A percentile compares a stretch with the other conserved stretches of the same genome.
Conservation (phyloP, 345 rosid genomes). For the Sisymbrium irio region DNA sequence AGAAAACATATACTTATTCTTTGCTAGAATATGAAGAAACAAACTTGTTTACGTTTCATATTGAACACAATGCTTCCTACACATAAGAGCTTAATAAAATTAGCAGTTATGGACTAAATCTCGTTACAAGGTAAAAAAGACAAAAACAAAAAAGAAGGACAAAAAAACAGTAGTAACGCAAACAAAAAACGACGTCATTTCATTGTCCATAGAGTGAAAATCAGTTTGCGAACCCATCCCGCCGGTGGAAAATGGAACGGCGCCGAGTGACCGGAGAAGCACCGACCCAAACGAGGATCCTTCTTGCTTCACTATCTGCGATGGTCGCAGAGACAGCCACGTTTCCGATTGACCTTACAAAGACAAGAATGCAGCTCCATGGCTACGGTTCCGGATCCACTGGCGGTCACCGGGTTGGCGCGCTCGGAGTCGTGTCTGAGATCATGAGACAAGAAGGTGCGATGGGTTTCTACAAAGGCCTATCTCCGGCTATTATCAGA, state of each 20-base stretch:
- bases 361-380: slow-evolving; percentile 86
- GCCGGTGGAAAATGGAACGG: slow-evolving; percentile 34
- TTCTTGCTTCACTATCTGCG: slow-evolving; percentile 71
- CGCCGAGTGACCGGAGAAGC: slow-evolving; percentile 22
- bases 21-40: too few species aligned
- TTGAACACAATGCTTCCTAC: too few species aligned
- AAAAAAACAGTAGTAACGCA: background rate
- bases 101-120: too few species aligned
- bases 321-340: slow-evolving; percentile 78
- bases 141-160: too few species aligned
- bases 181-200: background rate
- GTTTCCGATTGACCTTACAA: slow-evolving; percentile 81
- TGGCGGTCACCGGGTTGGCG: slow-evolving; percentile 18
- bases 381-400: slow-evolving; percentile 32
- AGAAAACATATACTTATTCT: too few species aligned
- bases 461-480: slow-evolving; percentile 60
- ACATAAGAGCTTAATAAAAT: too few species aligned
- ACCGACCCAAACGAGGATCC: slow-evolving; percentile 38
- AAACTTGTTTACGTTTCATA: too few species aligned
- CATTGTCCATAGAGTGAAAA: background rate
- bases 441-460: slow-evolving; percentile 54
- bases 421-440: slow-evolving; percentile 43
- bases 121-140: too few species aligned
- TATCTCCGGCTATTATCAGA: slow-evolving; percentile 71
- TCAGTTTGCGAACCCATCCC: background rate